These are phyloP conservation scores for Solanum appendiculatum DNA, from an alignment of 257 asterid genomes.

Conservation along the genomic window DNA sequence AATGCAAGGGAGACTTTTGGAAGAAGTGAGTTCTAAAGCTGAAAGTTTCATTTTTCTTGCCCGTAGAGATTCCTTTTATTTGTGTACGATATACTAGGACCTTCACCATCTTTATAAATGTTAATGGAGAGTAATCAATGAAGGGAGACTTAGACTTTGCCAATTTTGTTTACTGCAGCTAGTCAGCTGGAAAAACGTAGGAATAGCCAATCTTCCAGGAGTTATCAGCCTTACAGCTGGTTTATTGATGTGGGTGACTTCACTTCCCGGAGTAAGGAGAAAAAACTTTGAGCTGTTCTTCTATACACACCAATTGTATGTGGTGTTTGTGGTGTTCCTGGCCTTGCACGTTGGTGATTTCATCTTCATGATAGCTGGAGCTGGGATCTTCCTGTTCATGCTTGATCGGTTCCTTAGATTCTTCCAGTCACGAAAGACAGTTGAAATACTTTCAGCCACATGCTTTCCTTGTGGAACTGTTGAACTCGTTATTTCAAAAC, in stretches of 20 bases:
- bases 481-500: conserved; percentile 51
- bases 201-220: conserved; percentile 12
- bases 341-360: conserved; percentile 55
- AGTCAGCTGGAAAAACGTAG: background rate
- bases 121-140: background rate
- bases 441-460: conserved; percentile 42
- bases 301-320: conserved; percentile 18
- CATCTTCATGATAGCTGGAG: conserved; percentile 48
- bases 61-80: background rate
- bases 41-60: background rate
- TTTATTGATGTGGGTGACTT: conserved; percentile 9
- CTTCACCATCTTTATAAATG: background rate
- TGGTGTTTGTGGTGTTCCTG: conserved; percentile 49
- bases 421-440: conserved; percentile 49
- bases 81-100: background rate
- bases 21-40: conserved; percentile 27
- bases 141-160: background rate
- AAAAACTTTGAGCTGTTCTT: conserved; percentile 12
- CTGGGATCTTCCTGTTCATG: conserved; percentile 53
- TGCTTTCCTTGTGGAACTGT: conserved; percentile 61
- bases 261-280: conserved; percentile 12
- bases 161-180: conserved; percentile 32
- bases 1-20: conserved; percentile 33
- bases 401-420: conserved; percentile 64
- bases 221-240: conserved; percentile 11